These are phyloP conservation scores for Neoboletus subvelutipes DNA, from an alignment of 768 basidiomycete species.

Conservation along the genomic window DNA sequence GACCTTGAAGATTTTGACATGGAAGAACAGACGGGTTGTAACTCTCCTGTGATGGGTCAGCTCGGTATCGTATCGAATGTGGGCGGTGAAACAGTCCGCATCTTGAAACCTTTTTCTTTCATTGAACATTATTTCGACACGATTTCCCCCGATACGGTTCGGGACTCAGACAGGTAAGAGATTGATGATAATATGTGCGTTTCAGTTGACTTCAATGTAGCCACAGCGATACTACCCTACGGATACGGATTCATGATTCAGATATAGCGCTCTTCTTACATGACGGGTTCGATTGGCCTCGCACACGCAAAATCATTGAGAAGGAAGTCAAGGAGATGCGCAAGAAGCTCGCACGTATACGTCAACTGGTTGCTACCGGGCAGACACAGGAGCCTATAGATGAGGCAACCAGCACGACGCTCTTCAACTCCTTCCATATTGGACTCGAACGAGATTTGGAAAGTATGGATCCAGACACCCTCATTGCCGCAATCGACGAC, in stretches of 20 bases:
- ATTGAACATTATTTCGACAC: conserved; percentile 75
- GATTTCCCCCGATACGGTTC: conserved; percentile 53
- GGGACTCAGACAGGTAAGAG: conserved; percentile 48
- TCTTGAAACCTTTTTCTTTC: conserved; percentile 65
- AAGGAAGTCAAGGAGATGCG: conserved; percentile 88
- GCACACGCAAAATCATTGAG: conserved; percentile 84
- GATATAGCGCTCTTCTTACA: conserved; percentile 74
- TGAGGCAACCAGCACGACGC: conserved; percentile 67
- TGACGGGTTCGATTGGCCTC: conserved; percentile 93
- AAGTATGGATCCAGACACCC: conserved; percentile 67
- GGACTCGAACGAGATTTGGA: conserved; percentile 81
- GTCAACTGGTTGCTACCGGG: conserved; percentile 88
- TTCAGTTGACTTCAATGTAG: conserved; percentile 29
- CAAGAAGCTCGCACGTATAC: conserved; percentile 80
- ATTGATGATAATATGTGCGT: background rate
- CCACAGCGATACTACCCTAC: conserved; percentile 47
- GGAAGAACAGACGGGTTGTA: conserved; percentile 18
- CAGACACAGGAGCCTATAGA: conserved; percentile 78
- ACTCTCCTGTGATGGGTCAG: conserved; percentile 26
- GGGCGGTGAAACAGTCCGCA: conserved; percentile 84
- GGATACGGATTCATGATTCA: conserved; percentile 56
- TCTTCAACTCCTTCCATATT: conserved; percentile 95
- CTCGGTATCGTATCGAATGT: conserved; percentile 55
- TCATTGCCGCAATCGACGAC: conserved; percentile 91
- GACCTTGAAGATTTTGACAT: conserved; percentile 67